Evolutionary conservation across 1,284 basidiomycete genomes (phyloP).

Genomic region (Naganishia sp.): DNA sequence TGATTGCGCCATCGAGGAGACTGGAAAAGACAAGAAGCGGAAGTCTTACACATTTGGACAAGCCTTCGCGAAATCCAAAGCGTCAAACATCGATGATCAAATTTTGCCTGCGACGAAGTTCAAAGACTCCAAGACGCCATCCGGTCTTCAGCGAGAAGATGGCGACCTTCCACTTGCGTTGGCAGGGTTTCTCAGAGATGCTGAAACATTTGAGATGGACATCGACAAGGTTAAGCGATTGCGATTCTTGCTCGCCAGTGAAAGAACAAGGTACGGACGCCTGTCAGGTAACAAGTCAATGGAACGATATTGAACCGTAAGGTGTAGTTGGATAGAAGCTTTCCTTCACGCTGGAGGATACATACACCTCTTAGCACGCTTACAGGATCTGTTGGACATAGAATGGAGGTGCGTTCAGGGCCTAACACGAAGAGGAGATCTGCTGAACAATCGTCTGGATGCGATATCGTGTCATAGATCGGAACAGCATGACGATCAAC

Average conservation of each 20-base stretch:
- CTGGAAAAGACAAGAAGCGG: conserved; percentile 10
- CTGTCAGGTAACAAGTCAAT: neutral
- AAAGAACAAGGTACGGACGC: conserved; percentile 68
- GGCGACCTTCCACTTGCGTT: conserved; percentile 22
- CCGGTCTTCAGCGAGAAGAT: neutral
- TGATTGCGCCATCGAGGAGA: neutral
- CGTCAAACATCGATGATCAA: neutral
- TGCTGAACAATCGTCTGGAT: neutral
- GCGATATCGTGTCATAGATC: conserved; percentile 62
- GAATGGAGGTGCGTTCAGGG: conserved; percentile 79
- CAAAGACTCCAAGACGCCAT: neutral
- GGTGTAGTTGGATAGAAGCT: conserved; percentile 79
- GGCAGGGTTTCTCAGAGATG: conserved; percentile 20
- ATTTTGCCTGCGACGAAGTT: neutral
- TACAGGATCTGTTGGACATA: conserved; percentile 90
- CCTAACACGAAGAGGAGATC: neutral
- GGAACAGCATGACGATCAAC: conserved; percentile 95
- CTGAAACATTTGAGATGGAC: conserved; percentile 45
- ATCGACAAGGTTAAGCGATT: conserved; percentile 51
- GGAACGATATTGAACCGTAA: neutral
- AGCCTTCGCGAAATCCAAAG: conserved; percentile 10
- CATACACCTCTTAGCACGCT: conserved; percentile 71
- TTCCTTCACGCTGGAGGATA: conserved; percentile 86
- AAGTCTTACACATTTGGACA: conserved; percentile 23
- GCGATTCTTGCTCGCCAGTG: conserved; percentile 73